Percentiles rank a stretch among this genome's conserved stretches.
phyloP scores from a whole-genome alignment of 1,284 basidiomycete species.

The Ceratobasidium sp. region DNA sequence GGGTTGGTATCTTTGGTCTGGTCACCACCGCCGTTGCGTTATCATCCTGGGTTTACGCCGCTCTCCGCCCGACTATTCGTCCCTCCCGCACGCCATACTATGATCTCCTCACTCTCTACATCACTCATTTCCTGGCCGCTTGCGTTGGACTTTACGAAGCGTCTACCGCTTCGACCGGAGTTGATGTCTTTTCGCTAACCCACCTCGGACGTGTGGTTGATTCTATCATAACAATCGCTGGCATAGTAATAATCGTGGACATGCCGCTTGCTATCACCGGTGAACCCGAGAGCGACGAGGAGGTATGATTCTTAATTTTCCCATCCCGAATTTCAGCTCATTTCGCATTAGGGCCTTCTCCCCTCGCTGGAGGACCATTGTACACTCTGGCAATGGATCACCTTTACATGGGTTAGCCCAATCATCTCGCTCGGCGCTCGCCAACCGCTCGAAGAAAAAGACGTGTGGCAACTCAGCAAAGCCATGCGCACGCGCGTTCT shows the following conservation, averaged over 20 bases:
- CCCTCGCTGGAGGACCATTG: constrained; percentile 46
- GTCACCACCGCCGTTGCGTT: constrained; percentile 18
- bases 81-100: constrained; percentile 45
- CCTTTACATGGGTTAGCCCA: constrained; percentile 45
- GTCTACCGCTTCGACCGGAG: constrained; percentile 1
- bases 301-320: constrained; percentile 12
- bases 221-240: background rate
- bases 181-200: background rate
- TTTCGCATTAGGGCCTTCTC: constrained; percentile 13
- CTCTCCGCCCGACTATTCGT: constrained; percentile 38
- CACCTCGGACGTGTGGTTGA: background rate
- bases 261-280: constrained; percentile 30
- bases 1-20: constrained; percentile 24
- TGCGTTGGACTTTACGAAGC: constrained; percentile 22
- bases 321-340: background rate
- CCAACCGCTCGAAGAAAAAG: constrained; percentile 36
- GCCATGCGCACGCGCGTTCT: constrained; percentile 33
- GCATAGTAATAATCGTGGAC: constrained; percentile 20
- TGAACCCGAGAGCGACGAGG: constrained; percentile 40
- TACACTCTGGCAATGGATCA: constrained; percentile 43
- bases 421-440: constrained; percentile 38
- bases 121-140: constrained; percentile 36
- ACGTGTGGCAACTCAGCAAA: constrained; percentile 46
- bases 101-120: constrained; percentile 39
- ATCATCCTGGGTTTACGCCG: constrained; percentile 45